Base-by-base conservation (phyloP, 345 rosid species). In the rapeseed (Brassica napus) region DNA sequence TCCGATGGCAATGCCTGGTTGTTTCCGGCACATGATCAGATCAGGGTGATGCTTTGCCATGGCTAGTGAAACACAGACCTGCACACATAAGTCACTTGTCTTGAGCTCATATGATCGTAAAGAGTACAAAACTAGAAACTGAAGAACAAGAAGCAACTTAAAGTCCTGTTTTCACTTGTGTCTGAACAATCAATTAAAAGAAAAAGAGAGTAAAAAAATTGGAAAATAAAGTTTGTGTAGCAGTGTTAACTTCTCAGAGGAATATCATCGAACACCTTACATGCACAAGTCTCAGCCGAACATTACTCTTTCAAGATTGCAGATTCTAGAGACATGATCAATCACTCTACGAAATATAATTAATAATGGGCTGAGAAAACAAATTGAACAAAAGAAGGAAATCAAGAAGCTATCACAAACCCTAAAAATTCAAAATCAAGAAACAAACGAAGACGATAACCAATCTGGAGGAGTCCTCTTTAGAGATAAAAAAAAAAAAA, bases 11-110 rank as follows among this genome's bases (percentile, higher is more conserved):
- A 89, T 90, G 4, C 92, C 94, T 0, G 94, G 92, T 79, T 88
- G 92, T 84, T 90, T 90, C 77, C 90, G 49, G 82, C 92, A 90
- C 94, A 90, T 88, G 65, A 88, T 90, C 78, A 90, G 65, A 84
- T 90, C 94, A 16, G 94, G 94, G 57, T 90, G 94, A 79, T 90
- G 92, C 88, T 90, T 88, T 14, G 89, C 90, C 93, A 89, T 89
- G 4, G 68, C 79, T 71, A 21, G 14, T 1, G 26, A 6, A 24
- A 75, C 28, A 37, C 24, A 0, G 23, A 74, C 63, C 83, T 75
- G 55, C 15, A 47, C 16, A 47, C 6, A 47, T 47, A 12, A 12
- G 54, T 44, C 54, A 35, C 42, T 32, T 28, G 31, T 28, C 31
- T 35, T 35, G 37, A 5, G 37, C 37, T 0, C 21, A 16, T 12